These are phyloP conservation scores for Apiospora koreana DNA, from an alignment of 2,329 filamentous ascomycete genomes.

Conservation along the genomic window DNA sequence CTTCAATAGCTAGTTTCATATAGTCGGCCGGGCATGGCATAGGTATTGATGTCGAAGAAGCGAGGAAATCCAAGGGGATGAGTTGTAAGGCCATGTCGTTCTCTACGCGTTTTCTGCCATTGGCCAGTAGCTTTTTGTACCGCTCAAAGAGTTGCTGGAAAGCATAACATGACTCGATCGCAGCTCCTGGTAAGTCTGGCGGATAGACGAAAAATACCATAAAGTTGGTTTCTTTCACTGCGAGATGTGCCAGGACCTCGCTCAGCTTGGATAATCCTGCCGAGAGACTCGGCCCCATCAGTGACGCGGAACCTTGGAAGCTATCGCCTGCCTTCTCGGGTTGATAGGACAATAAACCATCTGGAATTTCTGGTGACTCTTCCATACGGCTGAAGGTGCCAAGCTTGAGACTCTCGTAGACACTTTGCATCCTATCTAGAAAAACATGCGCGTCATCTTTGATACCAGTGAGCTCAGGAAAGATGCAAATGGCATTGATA, in stretches of 20 bases:
- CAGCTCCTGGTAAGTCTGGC: constrained; percentile 58
- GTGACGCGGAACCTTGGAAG: constrained; percentile 40
- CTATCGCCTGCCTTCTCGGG: constrained; percentile 44
- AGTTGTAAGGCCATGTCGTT: constrained; percentile 79
- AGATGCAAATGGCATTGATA: constrained; percentile 69
- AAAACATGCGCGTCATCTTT: constrained; percentile 63
- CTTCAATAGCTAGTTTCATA: constrained; percentile 67
- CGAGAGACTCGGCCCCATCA: constrained; percentile 45
- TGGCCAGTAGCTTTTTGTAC: constrained; percentile 54
- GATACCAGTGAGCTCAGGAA: constrained; percentile 66
- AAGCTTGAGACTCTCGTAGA: constrained; percentile 74
- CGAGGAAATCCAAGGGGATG: constrained; percentile 67
- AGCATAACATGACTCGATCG: constrained; percentile 71
- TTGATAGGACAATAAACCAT: constrained; percentile 53
- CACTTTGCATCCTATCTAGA: constrained; percentile 65
- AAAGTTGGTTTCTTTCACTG: constrained; percentile 57
- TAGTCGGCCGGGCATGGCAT: constrained; percentile 64
- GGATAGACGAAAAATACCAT: constrained; percentile 79
- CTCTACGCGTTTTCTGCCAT: constrained; percentile 46
- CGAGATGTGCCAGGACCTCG: constrained; percentile 44
- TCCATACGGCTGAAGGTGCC: constrained; percentile 62
- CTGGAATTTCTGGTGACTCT: constrained; percentile 42
- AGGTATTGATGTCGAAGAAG: constrained; percentile 62
- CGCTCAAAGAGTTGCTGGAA: constrained; percentile 73
- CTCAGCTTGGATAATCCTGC: constrained; percentile 52